Conservation (phyloP, 768 basidiomycete genomes). For the Neoboletus subvelutipes region DNA sequence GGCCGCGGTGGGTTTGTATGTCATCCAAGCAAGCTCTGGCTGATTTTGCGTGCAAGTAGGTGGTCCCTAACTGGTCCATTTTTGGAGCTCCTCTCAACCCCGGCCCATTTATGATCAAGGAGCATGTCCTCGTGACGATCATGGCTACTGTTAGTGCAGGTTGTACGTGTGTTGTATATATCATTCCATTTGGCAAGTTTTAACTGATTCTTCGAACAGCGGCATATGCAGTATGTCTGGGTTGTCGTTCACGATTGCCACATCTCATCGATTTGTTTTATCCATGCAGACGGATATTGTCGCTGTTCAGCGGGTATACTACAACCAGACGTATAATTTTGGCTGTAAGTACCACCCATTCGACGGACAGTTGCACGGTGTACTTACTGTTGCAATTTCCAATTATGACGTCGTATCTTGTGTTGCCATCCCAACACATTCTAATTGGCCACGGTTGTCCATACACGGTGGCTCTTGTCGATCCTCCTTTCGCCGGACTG, state of each 20-base stretch:
- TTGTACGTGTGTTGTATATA: constrained; percentile 17
- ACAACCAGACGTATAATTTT: constrained; percentile 57
- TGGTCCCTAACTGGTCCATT: constrained; percentile 51
- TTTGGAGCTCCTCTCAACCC: constrained; percentile 68
- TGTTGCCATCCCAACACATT: background rate
- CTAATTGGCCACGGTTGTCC: background rate
- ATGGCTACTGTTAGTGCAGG: constrained; percentile 53
- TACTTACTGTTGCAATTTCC: background rate
- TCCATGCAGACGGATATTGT: constrained; percentile 57
- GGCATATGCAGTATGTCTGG: constrained; percentile 44
- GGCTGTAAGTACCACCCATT: constrained; percentile 32
- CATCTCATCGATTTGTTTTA: background rate
- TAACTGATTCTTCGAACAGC: constrained; percentile 22
- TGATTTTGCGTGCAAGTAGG: constrained; percentile 17
- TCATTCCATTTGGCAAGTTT: background rate
- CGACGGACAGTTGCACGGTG: background rate
- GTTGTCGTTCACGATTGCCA: background rate
- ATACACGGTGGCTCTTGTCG: background rate
- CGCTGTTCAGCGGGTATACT: constrained; percentile 71
- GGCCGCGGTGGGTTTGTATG: constrained; percentile 39
- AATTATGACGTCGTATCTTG: background rate
- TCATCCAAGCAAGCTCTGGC: background rate
- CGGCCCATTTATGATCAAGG: constrained; percentile 77
- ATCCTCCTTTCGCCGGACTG: background rate
- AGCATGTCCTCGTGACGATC: constrained; percentile 65